Evolutionary conservation across 257 asterid genomes (phyloP), one percentile per base, ranked within the genome.

Genomic region (Ehretia macrophylla): DNA sequence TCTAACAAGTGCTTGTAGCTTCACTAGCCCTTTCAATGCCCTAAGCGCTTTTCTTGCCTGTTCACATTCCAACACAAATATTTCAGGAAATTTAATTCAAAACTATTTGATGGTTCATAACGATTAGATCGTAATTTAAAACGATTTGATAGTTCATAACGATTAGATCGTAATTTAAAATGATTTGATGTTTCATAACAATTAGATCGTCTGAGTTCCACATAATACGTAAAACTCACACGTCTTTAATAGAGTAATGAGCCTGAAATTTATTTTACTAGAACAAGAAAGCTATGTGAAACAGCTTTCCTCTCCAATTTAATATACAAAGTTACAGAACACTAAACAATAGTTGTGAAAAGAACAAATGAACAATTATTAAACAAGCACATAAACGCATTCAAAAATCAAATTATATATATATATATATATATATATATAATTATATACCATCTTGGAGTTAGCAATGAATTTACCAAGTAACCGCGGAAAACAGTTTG

Each of bases 11-110:
- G 95, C 96, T 64, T 88, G 96, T 51, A 91, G 61, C 59, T 85
- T 91, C 72, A 88, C 98, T 53, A 91, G 73, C 8, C 95, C 95
- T 68, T 71, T 91, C 79, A 91, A 32, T 14, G 95, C 92, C 72
- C 95, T 82, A 27, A 79, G 81, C 0, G 96, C 96, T 63, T 82
- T 88, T 59, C 95, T 88, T 71, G 96, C 96, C 96, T 88, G 55
- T 55, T 65, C 55, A 55, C 61, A 45, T 52, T 20, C 1, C 42
- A 18, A 38, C 27, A 42, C 8, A 12, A 21, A 40, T 50, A 14
- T 59, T 19, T 35, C 5, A 17, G 49, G 50, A 8, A 20, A 9
- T 16, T 16, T 46, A 51, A 27, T 16, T 13, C 10, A 18, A 51
- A 37, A 17, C 16, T 39, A 12, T n/a, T n/a, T n/a, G n/a, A n/a